Base-by-base conservation (phyloP, 192 early-diverging fungal species). In the Coemansia sp. region DNA sequence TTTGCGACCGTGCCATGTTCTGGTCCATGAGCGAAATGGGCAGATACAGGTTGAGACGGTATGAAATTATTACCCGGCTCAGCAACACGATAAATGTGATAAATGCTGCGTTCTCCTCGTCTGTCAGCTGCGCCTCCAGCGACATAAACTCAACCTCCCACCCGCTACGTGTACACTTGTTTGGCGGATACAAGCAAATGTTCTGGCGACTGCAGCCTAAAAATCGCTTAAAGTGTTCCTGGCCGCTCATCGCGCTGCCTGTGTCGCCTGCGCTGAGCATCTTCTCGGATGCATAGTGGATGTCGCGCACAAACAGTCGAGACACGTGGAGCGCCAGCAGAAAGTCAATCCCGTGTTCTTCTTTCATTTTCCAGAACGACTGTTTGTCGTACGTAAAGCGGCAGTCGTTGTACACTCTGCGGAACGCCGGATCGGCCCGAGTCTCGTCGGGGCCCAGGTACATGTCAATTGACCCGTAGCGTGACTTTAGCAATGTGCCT, bases 211-310 rank as follows among this genome's bases (percentile, higher is more conserved):
- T 98, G 68, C 95, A 98, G 10, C 90, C 92, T 69, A 98, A 92
- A 44, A 99, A 85, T 71, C 97, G 96, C 87, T 97, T 95, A 83
- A 99, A 99, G 64, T 99, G 97, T 74, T 99, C 97, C 17, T 91
- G 90, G 21, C 83, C 87, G 21, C 47, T 47, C 12, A 20, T 38
- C 37, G 21, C 31, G 7, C 51, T 60, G 46, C 31, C 37, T 6
- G 31, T 59, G 14, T 51, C 28, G 54, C 54, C 36, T 17, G 28
- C 93, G 84, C 40, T 87, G 34, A 97, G 72, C 60, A 95, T 69
- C 68, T 95, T 89, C 50, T 87, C 68, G 57, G 91, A 95, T 19
- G 97, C 87, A 38, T 94, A 95, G 53, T 98, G 86, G 44, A 96
- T 94, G 65, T 99, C 97, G 31, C 97, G 92, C 61, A 96, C 97